Evolutionary conservation across 139 green algal genomes (phyloP).

Genomic region (Desmodesmus armatus): DNA sequence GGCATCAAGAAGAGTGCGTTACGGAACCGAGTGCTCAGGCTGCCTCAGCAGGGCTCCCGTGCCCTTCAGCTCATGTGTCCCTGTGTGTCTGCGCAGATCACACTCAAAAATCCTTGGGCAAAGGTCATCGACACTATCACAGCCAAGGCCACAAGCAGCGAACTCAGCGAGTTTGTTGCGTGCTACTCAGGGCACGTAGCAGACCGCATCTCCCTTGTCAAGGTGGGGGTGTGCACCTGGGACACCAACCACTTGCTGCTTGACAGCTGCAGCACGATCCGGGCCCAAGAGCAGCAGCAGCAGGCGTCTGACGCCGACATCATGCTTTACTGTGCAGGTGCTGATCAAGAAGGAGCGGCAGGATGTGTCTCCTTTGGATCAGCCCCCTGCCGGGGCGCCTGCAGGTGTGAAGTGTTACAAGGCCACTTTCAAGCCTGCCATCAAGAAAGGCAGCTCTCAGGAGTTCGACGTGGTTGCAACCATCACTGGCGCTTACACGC

Average conservation of each 20-base stretch:
- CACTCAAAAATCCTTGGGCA: conserved; percentile 39
- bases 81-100: conserved; percentile 33
- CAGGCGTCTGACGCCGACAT: neutral
- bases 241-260: conserved; percentile 20
- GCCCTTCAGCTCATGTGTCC: neutral
- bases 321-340: conserved; percentile 16
- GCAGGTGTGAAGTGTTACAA: conserved; percentile 57
- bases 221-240: conserved; percentile 48
- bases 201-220: conserved; percentile 45
- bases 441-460: conserved; percentile 20
- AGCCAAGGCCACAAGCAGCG: conserved; percentile 55
- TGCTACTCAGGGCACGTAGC: conserved; percentile 48
- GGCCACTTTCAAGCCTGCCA: conserved; percentile 44
- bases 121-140: conserved; percentile 60
- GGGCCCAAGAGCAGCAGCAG: neutral
- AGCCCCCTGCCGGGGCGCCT: conserved; percentile 42
- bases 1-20: conserved; percentile 13
- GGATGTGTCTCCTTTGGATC: neutral
- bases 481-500: conserved; percentile 64
- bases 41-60: neutral
- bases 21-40: neutral
- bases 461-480: conserved; percentile 50
- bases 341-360: conserved; percentile 26
- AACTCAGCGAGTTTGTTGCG: conserved; percentile 42
- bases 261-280: too few relatives aligned